Evolutionary conservation across 164 flowering plant species (phyloP), one percentile per base, ranked within the genome.

Genomic region (Nymphaea colorata): DNA sequence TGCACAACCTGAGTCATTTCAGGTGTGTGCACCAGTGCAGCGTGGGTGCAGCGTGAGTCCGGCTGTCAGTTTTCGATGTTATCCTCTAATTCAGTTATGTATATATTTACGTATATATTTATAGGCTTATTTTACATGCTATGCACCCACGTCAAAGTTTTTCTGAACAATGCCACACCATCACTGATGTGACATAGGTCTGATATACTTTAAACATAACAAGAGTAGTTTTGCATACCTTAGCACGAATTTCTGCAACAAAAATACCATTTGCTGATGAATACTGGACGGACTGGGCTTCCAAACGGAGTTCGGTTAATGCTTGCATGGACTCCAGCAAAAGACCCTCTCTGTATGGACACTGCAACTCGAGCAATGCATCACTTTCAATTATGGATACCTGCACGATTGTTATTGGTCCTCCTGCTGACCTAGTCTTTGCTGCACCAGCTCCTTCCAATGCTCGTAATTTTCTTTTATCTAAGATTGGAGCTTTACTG

Each of bases 341-440:
- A 74, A 92, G 59, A 51, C 94, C 96, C 68, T 90, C 96, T 42
- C 78, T 82, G 64, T 91, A 70, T 10, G 72, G 77, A 64, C 99
- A 94, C 70, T 82, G 84, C 70, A 95, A 41, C 82, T 91, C 99
- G 79, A 95, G 68, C 71, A 94, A 63, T 10, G 87, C 99, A 69
- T 94, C 96, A 8, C 77, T 79, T 74, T 90, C 99, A 6, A 94
- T 94, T 36, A 94, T 94, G 14, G 99, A 94, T 59, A 94, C 99
- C 79, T 94, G 83, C 42, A 85, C 79, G 63, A 59, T 73, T 42
- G 62, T 71, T n/a, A 57, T 77, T 5, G 76, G 67, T 6, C 67
- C 51, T 6, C 78, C 89, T 65, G 79, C 76, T 62, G 68, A 75
- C 75, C 77, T 82, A 5, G 81, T 70, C 75, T 77, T 85, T 5